Evolutionary conservation across 2,329 filamentous ascomycete genomes (phyloP), one percentile per base, ranked within the genome.

Genomic region (Trichoderma atroviride): DNA sequence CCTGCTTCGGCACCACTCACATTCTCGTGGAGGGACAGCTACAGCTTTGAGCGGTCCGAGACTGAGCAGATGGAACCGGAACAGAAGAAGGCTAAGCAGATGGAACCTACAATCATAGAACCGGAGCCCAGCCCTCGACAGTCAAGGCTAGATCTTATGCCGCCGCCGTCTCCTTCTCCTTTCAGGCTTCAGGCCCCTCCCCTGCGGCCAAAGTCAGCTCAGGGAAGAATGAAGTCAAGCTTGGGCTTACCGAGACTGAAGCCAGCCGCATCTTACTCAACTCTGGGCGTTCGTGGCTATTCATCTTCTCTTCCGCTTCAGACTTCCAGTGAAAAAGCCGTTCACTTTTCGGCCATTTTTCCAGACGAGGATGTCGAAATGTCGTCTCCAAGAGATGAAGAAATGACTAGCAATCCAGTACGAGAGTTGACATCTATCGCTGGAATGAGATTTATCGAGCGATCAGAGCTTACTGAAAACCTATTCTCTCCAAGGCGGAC

Each of bases 361-460:
- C 72, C 81, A 1, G 81, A 83, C 16, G 83, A 86, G 13, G 85
- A 88, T 58, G 83, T 88, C 14, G 79, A 92, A 11, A 85, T 93
- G 83, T 93, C 91, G 83, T 93, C 91, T 3, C 92, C 92, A 0
- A 86, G 91, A 55, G 89, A 84, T 1, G 89, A 91, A 74, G 88
- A 89, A 19, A 94, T 94, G 83, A 93, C 90, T 2, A 87, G 85
- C 71, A 90, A 91, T 71, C 88, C 89, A 1, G 83, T 92, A 61
- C 87, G 88, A 67, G 81, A 84, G 40, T 71, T 73, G 27, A 76
- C 83, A 7, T 81, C 80, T 33, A 74, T 84, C 35, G 74, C 81
- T 1, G 85, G 84, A 13, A 81, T 88, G 81, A 83, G 82, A 47
- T 86, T 88, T 71, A 79, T 79, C 81, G 5, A 84, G 40, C 55